Evolutionary conservation across 495 filamentous ascomycete genomes (phyloP).

Genomic region (Chlorociboria aeruginascens): DNA sequence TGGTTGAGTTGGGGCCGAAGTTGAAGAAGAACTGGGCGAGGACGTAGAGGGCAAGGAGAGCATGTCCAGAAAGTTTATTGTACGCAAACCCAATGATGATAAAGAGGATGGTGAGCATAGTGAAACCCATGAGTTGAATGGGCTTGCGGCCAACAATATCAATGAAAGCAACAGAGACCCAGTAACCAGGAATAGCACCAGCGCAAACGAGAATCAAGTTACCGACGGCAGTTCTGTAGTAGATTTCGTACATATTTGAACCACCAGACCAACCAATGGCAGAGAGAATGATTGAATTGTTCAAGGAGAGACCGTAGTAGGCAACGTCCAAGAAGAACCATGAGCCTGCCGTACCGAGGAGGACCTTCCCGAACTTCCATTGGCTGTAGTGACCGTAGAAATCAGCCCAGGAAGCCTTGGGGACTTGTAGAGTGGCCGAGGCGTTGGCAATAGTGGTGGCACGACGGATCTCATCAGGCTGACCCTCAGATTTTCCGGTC

Average conservation of each 20-base stretch:
- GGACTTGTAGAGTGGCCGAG: constrained; percentile 34
- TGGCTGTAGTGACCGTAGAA: constrained; percentile 52
- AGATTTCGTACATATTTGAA: constrained; percentile 44
- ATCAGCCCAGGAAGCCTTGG: constrained; percentile 52
- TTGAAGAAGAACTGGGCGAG: constrained; percentile 81
- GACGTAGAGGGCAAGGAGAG: constrained; percentile 52
- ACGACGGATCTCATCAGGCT: constrained; percentile 49
- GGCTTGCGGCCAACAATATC: constrained; percentile 57
- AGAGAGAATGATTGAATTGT: constrained; percentile 54
- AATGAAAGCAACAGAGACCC: constrained; percentile 55
- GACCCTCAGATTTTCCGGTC: constrained; percentile 39
- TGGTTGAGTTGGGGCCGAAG: constrained; percentile 74
- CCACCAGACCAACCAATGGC: constrained; percentile 57
- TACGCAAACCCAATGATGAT: constrained; percentile 64
- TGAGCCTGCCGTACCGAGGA: constrained; percentile 65
- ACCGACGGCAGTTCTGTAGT: constrained; percentile 60
- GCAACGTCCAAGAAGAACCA: constrained; percentile 66
- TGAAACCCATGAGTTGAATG: constrained; percentile 59
- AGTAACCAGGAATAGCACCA: constrained; percentile 69
- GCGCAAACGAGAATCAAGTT: constrained; percentile 65
- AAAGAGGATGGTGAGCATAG: constrained; percentile 58
- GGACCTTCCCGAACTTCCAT: constrained; percentile 54
- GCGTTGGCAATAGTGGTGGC: constrained; percentile 33
- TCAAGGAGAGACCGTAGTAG: constrained; percentile 31
- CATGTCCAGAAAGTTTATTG: constrained; percentile 33